Evolutionary conservation across 345 rosid species (phyloP).

Genomic region (Euphorbia peplus): DNA sequence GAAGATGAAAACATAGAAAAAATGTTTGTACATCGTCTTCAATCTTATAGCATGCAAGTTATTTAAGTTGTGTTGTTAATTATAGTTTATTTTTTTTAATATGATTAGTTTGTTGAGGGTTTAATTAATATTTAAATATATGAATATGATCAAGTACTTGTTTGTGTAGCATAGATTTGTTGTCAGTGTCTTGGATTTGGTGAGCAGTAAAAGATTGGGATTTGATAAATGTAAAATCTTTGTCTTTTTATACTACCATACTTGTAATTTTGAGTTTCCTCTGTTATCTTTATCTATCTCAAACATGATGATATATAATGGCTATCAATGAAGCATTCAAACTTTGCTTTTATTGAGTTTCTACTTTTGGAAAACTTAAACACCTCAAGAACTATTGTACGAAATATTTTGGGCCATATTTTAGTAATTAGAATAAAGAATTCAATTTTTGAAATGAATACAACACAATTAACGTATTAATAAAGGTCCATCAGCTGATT

Average conservation of each 20-base stretch:
- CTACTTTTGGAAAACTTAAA: too few species aligned
- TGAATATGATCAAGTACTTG: background rate
- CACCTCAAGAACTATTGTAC: too few species aligned
- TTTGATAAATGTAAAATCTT: background rate
- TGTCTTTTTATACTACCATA: background rate
- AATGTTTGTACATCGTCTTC: background rate
- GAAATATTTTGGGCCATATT: too few species aligned
- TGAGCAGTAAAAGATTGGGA: background rate
- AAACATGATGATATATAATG: background rate
- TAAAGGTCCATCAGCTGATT: too few species aligned
- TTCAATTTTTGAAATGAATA: too few species aligned
- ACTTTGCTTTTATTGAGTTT: too few species aligned
- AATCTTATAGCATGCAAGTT: background rate
- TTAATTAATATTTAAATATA: background rate
- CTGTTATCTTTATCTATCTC: background rate
- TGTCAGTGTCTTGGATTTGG: slow-evolving; percentile 14
- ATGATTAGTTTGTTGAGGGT: background rate
- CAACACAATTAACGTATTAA: too few species aligned
- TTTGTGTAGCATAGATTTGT: slow-evolving; percentile 2
- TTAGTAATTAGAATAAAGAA: too few species aligned
- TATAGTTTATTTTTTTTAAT: background rate
- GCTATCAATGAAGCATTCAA: too few species aligned
- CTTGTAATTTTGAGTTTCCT: slow-evolving; percentile 9
- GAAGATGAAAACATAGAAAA: background rate
- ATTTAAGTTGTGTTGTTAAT: background rate